Evolutionary conservation across 768 basidiomycete species (phyloP), one percentile per base, ranked within the genome.

Genomic region (Lyophyllum decastes): DNA sequence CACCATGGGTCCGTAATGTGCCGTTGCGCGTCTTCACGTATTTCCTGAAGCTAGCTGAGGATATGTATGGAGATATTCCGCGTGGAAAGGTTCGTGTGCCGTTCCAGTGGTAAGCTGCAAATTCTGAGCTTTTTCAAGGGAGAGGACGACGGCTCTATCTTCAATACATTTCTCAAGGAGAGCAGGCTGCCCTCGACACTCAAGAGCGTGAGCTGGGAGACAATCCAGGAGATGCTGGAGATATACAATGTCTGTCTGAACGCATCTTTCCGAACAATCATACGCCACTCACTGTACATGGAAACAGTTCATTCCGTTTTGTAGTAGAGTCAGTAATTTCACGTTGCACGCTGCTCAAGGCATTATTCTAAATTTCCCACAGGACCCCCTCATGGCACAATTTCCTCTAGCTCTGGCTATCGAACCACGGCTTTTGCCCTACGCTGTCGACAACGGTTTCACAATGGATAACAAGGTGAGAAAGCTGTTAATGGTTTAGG

Each of bases 341-440:
- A 43, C 52, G 58, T 55, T 47, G 10, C 5, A 4, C 30, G 10
- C 4, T 4, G 4, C 30, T 30, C 30, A 30, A 30, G 30, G 4
- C 30, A 30, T 10, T 10, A 10, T 30, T 30, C 30, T 30, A 4
- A 30, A 30, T 30, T 10, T 30, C 10, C 35, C 9, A 24, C 69
- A 91, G 87, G 90, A 92, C 67, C 88, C 89, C 25, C 80, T 92
- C 68, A 88, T 87, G 86, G 79, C 80, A 5, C 88, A 88, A 67
- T 86, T 91, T 55, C 90, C 90, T 26, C 79, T 92, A 50, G 89
- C 84, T 2, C 77, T 92, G 40, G 88, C 90, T 21, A 82, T 91
- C 55, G 90, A 91, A 70, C 90, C 90, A 12, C 81, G 85, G 57
- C 73, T 92, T 21, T 79, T 92, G 48, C 89, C 90, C 0, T 82